These are phyloP conservation scores for Boletus vinaceobasis DNA, from an alignment of 768 basidiomycete genomes.

Conservation along the genomic window DNA sequence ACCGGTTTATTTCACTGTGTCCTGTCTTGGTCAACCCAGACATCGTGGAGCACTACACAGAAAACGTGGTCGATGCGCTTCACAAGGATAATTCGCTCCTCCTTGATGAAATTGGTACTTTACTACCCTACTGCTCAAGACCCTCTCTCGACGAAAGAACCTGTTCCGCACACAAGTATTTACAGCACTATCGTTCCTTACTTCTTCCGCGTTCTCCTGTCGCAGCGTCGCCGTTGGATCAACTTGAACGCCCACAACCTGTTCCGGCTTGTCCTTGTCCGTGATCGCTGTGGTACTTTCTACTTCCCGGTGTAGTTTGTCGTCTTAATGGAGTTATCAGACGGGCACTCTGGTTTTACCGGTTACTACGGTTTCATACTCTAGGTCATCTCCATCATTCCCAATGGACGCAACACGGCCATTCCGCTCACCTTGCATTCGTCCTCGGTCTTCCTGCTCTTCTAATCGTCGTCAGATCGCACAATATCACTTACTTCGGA, in stretches of 20 bases:
- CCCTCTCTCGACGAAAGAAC: slow-evolving; percentile 99
- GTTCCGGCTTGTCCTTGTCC: slow-evolving; percentile 89
- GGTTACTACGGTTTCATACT: slow-evolving; percentile 97
- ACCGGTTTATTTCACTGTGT: slow-evolving; percentile 99
- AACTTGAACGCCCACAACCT: slow-evolving; percentile 99
- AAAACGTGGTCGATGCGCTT: slow-evolving; percentile 97
- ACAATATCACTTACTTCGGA: slow-evolving; percentile 90
- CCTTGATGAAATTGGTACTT: slow-evolving; percentile 99
- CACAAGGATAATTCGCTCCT: slow-evolving; percentile 99
- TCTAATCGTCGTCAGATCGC: slow-evolving; percentile 92
- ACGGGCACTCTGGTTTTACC: slow-evolving; percentile 95
- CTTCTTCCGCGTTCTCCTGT: slow-evolving; percentile 88
- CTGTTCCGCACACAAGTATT: slow-evolving; percentile 98
- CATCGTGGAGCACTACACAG: slow-evolving; percentile 97
- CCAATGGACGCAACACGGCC: slow-evolving; percentile 70
- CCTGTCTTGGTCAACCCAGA: slow-evolving; percentile 96
- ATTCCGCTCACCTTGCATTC: slow-evolving; percentile 89
- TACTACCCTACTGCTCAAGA: slow-evolving; percentile 95
- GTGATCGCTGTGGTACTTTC: slow-evolving; percentile 99
- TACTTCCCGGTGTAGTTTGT: slow-evolving; percentile 99
- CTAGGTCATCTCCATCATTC: slow-evolving; percentile 85
- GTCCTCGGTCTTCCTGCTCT: slow-evolving; percentile 95
- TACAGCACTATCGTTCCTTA: slow-evolving; percentile 99
- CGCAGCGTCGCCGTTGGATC: slow-evolving; percentile 98
- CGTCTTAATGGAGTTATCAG: slow-evolving; percentile 96